Evolutionary conservation across 352 stramenopile species (phyloP).

Genomic region (Sclerospora graminicola): DNA sequence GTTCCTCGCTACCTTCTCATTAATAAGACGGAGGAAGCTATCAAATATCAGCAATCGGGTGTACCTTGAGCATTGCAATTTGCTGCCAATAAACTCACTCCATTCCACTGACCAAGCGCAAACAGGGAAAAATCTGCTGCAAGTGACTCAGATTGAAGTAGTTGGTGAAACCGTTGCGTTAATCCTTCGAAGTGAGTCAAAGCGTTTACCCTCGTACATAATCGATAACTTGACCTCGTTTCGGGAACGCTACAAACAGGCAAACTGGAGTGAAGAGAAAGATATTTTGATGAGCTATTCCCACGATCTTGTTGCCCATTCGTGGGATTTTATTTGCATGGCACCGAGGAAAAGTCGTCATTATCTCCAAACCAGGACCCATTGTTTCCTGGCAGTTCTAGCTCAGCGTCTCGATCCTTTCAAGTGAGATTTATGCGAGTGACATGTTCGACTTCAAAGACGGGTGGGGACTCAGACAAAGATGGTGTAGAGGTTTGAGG

Average conservation of each 20-base stretch:
- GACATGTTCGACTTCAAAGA: too few relatives aligned
- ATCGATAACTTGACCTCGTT: conserved; percentile 89
- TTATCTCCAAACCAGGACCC: conserved; percentile 47
- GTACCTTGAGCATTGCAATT: conserved; percentile 64
- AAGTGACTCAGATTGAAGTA: conserved; percentile 82
- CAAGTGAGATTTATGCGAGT: too few relatives aligned
- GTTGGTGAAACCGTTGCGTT: too few relatives aligned
- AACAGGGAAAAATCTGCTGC: conserved; percentile 71
- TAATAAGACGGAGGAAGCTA: too few relatives aligned
- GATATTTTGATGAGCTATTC: conserved; percentile 69
- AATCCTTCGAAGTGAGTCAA: too few relatives aligned
- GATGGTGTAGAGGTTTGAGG: conserved; percentile 74
- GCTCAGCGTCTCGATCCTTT: too few relatives aligned
- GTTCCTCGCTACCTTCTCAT: too few relatives aligned
- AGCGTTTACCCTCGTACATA: conserved; percentile 78
- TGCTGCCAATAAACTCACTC: too few relatives aligned
- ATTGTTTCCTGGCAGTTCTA: conserved; percentile 45
- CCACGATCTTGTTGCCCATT: conserved; percentile 70
- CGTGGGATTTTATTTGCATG: conserved; percentile 75
- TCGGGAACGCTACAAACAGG: conserved; percentile 80
- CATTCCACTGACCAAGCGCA: too few relatives aligned
- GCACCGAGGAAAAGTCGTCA: conserved; percentile 46
- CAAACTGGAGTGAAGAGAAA: conserved; percentile 57
- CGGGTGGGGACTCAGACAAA: conserved; percentile 46
- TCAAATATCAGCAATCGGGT: conserved; percentile 78